A percentile compares a stretch with the other conserved stretches of the same genome.
Evolutionary conservation across 306 rosid genomes (phyloP).

Genomic region (Trichosanthes cucumerina): DNA sequence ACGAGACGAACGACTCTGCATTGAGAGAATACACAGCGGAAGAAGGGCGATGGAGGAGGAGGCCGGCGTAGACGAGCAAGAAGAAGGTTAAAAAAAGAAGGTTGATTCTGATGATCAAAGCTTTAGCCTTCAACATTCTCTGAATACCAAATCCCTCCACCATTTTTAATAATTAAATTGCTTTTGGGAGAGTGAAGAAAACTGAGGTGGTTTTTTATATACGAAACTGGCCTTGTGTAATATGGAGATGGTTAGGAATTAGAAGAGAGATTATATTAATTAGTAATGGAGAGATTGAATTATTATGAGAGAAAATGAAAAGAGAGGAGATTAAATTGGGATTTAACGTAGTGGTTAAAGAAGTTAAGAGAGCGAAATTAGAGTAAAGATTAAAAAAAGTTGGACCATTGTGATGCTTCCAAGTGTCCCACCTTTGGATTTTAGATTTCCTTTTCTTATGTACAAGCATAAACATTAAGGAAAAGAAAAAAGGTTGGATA

Average conservation of each 20-base stretch:
- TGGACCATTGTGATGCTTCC: slow-evolving; percentile 31
- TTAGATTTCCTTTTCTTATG: slow-evolving; percentile 14
- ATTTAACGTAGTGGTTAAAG: slow-evolving; percentile 40
- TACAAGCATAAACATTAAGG: slow-evolving; percentile 8
- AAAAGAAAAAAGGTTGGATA: not conserved
- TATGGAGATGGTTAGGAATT: slow-evolving; percentile 8
- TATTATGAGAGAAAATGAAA: slow-evolving; percentile 14
- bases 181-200: not conserved
- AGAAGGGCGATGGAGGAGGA: slow-evolving; percentile 77
- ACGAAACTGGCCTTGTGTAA: slow-evolving; percentile 5
- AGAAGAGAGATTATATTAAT: slow-evolving; percentile 10
- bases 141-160: slow-evolving; percentile 30
- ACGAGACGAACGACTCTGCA: slow-evolving; percentile 58
- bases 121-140: slow-evolving; percentile 55
- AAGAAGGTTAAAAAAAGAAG: slow-evolving; percentile 53
- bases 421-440: slow-evolving; percentile 30
- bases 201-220: slow-evolving; percentile 14
- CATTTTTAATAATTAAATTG: slow-evolving; percentile 13
- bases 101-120: slow-evolving; percentile 60
- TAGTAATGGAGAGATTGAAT: slow-evolving; percentile 25
- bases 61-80: slow-evolving; percentile 40
- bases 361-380: slow-evolving; percentile 18
- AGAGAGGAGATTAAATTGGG: slow-evolving; percentile 3
- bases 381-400: slow-evolving; percentile 38
- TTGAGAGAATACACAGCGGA: slow-evolving; percentile 51